Evolutionary conservation across 1,284 basidiomycete genomes (phyloP).

Genomic region (Naganishia cerealis): DNA sequence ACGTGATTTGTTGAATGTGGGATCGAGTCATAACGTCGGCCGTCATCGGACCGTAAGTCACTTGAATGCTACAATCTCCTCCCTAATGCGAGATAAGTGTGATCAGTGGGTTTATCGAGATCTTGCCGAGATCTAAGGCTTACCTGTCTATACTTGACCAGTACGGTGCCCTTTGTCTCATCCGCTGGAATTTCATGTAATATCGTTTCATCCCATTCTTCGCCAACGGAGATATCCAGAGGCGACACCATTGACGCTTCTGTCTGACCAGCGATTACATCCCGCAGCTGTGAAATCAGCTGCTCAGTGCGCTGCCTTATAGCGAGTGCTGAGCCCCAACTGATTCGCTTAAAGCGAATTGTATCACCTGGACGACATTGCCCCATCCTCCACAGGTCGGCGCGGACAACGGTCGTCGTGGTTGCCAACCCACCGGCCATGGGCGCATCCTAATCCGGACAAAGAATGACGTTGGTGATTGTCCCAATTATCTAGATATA

Average conservation of each 20-base stretch:
- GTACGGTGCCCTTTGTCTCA: slow-evolving; percentile 34
- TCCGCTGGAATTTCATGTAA: slow-evolving; percentile 46
- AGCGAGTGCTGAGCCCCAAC: slow-evolving; percentile 53
- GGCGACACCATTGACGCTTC: slow-evolving; percentile 18
- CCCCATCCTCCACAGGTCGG: slow-evolving; percentile 48
- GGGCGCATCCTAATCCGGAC: slow-evolving; percentile 38
- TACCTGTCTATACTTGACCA: slow-evolving; percentile 40
- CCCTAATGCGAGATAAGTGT: slow-evolving; percentile 29
- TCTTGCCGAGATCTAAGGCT: background rate
- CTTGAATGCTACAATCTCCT: slow-evolving; percentile 41
- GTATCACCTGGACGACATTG: slow-evolving; percentile 48
- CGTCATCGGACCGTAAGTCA: slow-evolving; percentile 43
- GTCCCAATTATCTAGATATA: slow-evolving; percentile 40
- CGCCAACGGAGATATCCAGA: slow-evolving; percentile 36
- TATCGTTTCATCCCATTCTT: slow-evolving; percentile 51
- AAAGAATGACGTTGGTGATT: slow-evolving; percentile 58
- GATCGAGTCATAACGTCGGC: slow-evolving; percentile 37
- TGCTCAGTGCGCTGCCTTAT: slow-evolving; percentile 42
- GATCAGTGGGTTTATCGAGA: background rate
- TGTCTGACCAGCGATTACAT: slow-evolving; percentile 27
- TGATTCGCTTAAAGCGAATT: slow-evolving; percentile 43
- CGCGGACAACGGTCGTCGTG: slow-evolving; percentile 40
- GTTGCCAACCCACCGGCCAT: slow-evolving; percentile 41
- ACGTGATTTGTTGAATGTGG: slow-evolving; percentile 40
- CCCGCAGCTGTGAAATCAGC: slow-evolving; percentile 51